Evolutionary conservation across 2,329 filamentous ascomycete genomes (phyloP).

Genomic region (Epichloe baconii): DNA sequence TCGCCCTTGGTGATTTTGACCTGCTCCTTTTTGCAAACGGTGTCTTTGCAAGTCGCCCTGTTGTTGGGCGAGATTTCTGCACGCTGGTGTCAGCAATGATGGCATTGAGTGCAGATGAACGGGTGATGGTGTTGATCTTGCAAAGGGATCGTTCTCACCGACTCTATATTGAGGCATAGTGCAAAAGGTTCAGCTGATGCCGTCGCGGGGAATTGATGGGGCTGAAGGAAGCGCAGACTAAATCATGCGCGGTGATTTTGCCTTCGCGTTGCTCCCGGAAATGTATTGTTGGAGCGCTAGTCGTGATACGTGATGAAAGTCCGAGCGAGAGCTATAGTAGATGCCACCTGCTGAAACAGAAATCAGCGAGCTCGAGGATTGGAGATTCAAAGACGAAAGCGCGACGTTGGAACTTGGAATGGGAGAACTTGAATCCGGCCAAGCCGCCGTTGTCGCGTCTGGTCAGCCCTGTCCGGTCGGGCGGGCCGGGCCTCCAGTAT

Average conservation of each 20-base stretch:
- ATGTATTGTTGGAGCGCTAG: no score
- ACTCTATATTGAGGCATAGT: constrained; percentile 32
- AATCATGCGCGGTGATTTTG: background rate
- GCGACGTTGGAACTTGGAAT: background rate
- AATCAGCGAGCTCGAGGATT: no score
- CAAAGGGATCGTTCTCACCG: constrained; percentile 22
- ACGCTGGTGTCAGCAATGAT: background rate
- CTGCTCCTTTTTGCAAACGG: constrained; percentile 54
- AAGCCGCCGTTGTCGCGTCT: background rate
- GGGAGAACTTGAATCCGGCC: no score
- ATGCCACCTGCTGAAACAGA: no score
- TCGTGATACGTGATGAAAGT: background rate
- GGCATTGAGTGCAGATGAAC: background rate
- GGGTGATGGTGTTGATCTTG: background rate
- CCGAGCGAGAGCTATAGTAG: no score
- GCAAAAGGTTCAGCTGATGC: background rate
- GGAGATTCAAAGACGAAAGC: no score
- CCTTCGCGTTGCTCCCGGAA: background rate
- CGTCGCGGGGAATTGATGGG: background rate
- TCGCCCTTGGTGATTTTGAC: constrained; percentile 69
- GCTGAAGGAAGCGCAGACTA: background rate
- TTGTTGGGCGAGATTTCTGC: constrained; percentile 59
- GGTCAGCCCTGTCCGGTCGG: background rate
- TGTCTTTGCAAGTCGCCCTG: constrained; percentile 63
- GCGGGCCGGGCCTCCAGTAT: no score